A percentile compares a stretch with the other conserved stretches of the same genome.
Conservation (phyloP, 2,329 filamentous ascomycete species). For the Chaetomiaceae sp. region DNA sequence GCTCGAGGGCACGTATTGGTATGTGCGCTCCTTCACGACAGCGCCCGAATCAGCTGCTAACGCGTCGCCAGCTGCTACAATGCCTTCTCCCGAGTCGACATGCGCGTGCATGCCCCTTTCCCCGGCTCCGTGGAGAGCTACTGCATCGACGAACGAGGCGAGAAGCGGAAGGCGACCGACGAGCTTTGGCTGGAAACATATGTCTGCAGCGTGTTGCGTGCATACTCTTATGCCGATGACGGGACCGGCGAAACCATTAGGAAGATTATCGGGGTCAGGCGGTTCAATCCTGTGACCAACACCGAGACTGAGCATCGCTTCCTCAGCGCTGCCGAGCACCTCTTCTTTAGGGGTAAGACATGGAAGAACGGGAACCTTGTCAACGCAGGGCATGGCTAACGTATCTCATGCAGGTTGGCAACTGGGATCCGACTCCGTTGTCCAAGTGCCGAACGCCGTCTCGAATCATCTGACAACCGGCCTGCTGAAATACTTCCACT, state of each 20-base stretch:
- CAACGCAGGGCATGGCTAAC: not conserved
- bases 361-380: conserved; percentile 40
- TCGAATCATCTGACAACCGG: conserved; percentile 95
- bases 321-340: conserved; percentile 83
- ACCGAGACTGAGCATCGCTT: conserved; percentile 98
- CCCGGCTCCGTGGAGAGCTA: conserved; percentile 96
- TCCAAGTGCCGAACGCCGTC: conserved; percentile 94
- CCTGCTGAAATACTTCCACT: conserved; percentile 89
- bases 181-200: conserved; percentile 97
- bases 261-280: conserved; percentile 92
- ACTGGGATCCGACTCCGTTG: conserved; percentile 91
- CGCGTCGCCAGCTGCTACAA: conserved; percentile 71
- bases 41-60: not conserved
- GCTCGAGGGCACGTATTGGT: conserved; percentile 92
- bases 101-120: conserved; percentile 97
- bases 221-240: conserved; percentile 95
- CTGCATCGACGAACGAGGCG: conserved; percentile 93
- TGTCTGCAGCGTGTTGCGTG: conserved; percentile 86
- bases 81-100: conserved; percentile 95
- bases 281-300: conserved; percentile 96
- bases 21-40: conserved; percentile 16
- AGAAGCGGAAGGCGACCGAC: conserved; percentile 89
- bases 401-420: conserved; percentile 65
- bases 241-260: conserved; percentile 91
- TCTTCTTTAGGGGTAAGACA: conserved; percentile 80